Percentiles rank a stretch among this genome's conserved stretches.
Evolutionary conservation across 129 eudicot species (phyloP).

Genomic region (Flaveria bidentis): DNA sequence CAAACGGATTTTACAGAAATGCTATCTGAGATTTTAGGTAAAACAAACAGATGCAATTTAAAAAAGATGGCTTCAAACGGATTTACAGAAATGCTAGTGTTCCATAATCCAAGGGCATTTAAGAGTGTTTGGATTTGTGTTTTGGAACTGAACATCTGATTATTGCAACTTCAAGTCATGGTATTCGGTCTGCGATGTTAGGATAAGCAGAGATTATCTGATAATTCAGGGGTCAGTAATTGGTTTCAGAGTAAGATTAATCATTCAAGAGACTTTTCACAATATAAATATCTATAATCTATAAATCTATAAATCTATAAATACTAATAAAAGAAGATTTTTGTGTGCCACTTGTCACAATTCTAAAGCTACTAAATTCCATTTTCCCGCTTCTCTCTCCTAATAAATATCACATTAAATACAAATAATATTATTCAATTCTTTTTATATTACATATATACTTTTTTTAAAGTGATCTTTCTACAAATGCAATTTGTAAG

Average conservation of each 20-base stretch:
- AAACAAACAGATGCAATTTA: constrained; percentile 17
- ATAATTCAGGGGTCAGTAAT: constrained; percentile 4
- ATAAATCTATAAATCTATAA: no score
- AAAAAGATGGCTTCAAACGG: neutral
- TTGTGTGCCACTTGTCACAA: no score
- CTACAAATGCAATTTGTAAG: no score
- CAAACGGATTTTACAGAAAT: neutral
- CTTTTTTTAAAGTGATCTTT: no score
- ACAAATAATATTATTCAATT: no score
- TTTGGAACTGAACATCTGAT: neutral
- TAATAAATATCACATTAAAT: no score
- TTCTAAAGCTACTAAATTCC: no score
- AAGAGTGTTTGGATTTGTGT: constrained; percentile 4
- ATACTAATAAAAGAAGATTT: no score
- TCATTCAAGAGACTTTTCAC: neutral
- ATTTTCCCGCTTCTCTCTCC: no score
- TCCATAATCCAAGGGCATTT: constrained; percentile 4
- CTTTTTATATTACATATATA: no score
- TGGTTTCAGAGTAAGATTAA: neutral
- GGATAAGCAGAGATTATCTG: neutral
- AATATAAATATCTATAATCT: no score
- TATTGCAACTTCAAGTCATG: neutral
- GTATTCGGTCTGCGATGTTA: neutral
- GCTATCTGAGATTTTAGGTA: neutral
- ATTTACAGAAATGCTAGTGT: neutral